Evolutionary conservation across 75 land plant genomes (phyloP).

Genomic region (Azolla pinnata): DNA sequence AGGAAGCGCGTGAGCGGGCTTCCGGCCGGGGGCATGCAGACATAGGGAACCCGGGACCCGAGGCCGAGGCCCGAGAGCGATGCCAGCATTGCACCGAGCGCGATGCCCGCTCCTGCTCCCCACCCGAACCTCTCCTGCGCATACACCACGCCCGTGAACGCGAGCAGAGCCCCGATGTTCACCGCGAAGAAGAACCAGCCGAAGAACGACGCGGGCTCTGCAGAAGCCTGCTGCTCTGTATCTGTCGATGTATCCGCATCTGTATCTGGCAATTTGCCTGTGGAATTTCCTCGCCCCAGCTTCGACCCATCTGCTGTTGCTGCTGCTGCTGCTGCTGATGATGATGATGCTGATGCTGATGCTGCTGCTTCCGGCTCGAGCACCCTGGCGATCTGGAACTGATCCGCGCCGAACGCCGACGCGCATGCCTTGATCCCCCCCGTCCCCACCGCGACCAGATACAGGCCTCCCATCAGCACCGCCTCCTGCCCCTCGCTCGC

Average conservation of each 20-base stretch:
- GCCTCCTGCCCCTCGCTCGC: no score
- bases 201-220: conserved; percentile 54
- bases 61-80: conserved; percentile 24
- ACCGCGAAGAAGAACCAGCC: conserved; percentile 63
- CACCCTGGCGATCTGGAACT: conserved; percentile 31
- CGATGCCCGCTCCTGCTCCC: conserved; percentile 35
- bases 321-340: no score
- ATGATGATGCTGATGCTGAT: no score
- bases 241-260: conserved; percentile 68
- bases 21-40: conserved; percentile 36
- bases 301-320: no score
- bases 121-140: conserved; percentile 52
- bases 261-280: no score
- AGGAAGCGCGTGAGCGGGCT: conserved; percentile 63
- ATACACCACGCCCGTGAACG: conserved; percentile 55
- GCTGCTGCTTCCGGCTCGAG: no score
- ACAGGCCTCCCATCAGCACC: conserved; percentile 24
- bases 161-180: conserved; percentile 35
- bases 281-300: no score
- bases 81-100: conserved; percentile 29
- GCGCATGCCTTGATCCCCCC: conserved; percentile 36
- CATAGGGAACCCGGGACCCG: conserved; percentile 48
- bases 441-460: conserved; percentile 41
- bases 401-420: conserved; percentile 53
- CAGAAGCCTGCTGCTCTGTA: conserved; percentile 29